A percentile compares a stretch with the other conserved stretches of the same genome.
Conservation (phyloP, 371 early-diverging fungal species). For the Mortierella sp. region DNA sequence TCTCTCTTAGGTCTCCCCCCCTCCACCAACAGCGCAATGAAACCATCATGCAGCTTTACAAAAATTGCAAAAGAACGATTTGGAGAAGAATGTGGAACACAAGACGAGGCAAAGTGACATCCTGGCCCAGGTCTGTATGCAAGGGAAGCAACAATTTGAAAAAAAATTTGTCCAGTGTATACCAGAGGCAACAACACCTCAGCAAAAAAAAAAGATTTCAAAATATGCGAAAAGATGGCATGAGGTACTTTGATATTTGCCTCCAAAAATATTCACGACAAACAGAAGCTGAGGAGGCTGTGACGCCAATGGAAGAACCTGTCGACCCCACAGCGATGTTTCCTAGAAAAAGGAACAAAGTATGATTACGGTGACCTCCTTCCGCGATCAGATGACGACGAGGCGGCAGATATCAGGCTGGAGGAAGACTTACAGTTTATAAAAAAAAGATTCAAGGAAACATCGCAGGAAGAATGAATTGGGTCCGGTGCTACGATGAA, state of each 20-base stretch:
- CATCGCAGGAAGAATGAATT: neutral
- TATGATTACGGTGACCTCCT: neutral
- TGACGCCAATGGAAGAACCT: conserved; percentile 1
- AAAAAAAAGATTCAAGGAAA: neutral
- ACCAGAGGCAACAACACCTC: neutral
- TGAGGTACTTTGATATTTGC: neutral
- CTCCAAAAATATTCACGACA: neutral
- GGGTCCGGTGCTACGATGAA: neutral
- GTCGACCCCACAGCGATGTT: neutral
- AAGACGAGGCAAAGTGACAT: neutral
- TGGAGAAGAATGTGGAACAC: neutral
- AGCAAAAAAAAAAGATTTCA: neutral
- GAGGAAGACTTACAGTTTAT: neutral
- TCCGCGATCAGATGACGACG: neutral
- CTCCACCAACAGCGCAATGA: neutral
- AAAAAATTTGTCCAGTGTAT: neutral
- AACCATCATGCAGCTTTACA: neutral
- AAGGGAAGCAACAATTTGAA: neutral
- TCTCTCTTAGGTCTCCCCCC: neutral
- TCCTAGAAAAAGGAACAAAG: neutral
- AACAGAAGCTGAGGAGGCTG: neutral
- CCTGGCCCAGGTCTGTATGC: neutral
- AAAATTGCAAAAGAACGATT: neutral
- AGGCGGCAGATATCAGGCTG: neutral
- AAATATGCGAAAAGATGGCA: neutral